A percentile compares a stretch with the other conserved stretches of the same genome.
These are phyloP conservation scores for Psilocybe tampanensis DNA, from an alignment of 768 basidiomycete genomes.

Conservation along the genomic window DNA sequence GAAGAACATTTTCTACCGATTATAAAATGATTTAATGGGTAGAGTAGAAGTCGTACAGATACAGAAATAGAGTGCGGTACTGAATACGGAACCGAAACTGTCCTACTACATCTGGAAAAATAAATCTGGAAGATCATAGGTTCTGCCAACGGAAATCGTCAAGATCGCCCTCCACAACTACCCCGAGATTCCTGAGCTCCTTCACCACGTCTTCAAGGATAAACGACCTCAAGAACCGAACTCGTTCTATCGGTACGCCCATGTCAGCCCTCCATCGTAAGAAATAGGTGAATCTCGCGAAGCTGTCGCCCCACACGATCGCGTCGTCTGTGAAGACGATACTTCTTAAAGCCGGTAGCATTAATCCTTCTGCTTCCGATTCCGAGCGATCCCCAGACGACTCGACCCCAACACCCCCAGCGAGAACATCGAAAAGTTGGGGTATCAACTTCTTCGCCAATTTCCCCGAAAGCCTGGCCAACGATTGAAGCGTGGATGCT, in stretches of 20 bases:
- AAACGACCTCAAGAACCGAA: constrained; percentile 13
- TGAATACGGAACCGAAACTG: neutral
- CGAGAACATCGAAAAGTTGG: neutral
- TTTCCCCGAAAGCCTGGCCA: constrained; percentile 13
- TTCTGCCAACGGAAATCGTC: constrained; percentile 18
- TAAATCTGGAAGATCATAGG: constrained; percentile 6
- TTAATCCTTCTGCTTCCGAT: neutral
- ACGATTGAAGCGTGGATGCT: constrained; percentile 6
- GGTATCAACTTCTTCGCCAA: constrained; percentile 14
- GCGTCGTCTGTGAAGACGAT: constrained; percentile 19
- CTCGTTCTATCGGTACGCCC: constrained; percentile 6
- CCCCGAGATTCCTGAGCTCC: constrained; percentile 10
- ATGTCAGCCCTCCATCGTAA: constrained; percentile 14
- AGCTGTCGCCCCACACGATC: constrained; percentile 18
- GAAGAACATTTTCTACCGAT: too few species aligned
- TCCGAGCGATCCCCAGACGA: too few species aligned
- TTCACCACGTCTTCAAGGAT: constrained; percentile 15
- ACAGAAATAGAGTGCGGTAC: too few species aligned
- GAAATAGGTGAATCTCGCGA: constrained; percentile 12
- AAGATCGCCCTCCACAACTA: constrained; percentile 9
- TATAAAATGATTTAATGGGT: too few species aligned
- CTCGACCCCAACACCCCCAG: neutral
- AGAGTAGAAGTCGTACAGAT: too few species aligned
- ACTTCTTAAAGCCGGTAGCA: constrained; percentile 11
- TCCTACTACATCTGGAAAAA: neutral